Conservation (phyloP, 108 stramenopile species). For the Cyclotella choctawhatcheeana region DNA sequence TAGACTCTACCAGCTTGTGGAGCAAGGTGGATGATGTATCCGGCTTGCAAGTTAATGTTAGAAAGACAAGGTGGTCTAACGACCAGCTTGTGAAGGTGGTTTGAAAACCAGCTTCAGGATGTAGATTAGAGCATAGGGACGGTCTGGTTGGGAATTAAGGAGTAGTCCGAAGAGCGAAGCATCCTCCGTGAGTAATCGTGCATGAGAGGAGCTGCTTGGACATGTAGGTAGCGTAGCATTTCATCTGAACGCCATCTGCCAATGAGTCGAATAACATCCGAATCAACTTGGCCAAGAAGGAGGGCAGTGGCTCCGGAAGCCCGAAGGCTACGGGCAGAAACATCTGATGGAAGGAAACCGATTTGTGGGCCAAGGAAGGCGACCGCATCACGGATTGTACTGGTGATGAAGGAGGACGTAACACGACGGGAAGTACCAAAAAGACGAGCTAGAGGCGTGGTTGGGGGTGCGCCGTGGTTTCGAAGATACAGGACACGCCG, state of each 20-base stretch:
- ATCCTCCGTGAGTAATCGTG: background rate
- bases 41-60: no score
- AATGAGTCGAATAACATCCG: background rate
- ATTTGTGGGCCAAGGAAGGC: background rate
- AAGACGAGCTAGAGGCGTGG: constrained; percentile 2
- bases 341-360: background rate
- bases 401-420: background rate
- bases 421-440: background rate
- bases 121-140: no score
- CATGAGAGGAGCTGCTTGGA: background rate
- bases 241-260: background rate
- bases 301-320: constrained; percentile 3
- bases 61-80: no score
- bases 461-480: background rate
- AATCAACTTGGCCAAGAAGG: background rate
- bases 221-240: background rate
- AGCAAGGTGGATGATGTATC: no score
- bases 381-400: background rate
- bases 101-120: no score
- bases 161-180: constrained; percentile 2
- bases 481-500: constrained; percentile 32
- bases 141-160: background rate
- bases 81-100: no score
- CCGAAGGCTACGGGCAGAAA: background rate
- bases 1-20: no score